Evolutionary conservation across 148 eudicot species (phyloP).

Genomic region (Rhododendron kiyosumense): DNA sequence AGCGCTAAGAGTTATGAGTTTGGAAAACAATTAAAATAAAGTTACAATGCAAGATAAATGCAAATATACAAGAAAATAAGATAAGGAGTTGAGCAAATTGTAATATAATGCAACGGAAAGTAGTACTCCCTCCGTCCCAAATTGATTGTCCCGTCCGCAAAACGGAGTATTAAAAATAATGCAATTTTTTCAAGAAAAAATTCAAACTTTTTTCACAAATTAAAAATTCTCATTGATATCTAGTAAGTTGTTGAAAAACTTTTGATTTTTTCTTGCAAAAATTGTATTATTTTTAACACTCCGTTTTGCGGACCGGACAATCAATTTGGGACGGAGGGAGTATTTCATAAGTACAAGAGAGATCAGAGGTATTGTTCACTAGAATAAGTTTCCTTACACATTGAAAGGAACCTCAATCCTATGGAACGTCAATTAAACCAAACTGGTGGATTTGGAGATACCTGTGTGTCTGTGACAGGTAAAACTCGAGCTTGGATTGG

Average conservation of each 20-base stretch:
- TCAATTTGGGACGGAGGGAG: no score
- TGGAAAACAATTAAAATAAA: not conserved
- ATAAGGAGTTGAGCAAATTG: not conserved
- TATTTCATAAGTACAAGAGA: not conserved
- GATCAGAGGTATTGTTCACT: not conserved
- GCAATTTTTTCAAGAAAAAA: no score
- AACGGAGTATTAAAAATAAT: no score
- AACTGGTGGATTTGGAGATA: constrained; percentile 5
- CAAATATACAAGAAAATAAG: not conserved
- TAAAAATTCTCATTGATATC: no score
- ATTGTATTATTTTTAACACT: no score
- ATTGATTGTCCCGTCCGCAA: no score
- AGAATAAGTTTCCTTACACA: not conserved
- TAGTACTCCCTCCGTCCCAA: no score
- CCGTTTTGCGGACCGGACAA: no score
- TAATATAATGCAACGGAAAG: not conserved
- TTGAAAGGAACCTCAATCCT: not conserved
- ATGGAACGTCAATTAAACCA: not conserved
- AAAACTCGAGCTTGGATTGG: constrained; percentile 86
- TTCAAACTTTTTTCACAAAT: no score
- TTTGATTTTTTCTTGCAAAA: no score
- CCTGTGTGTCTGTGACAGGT: constrained; percentile 94
- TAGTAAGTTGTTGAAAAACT: no score
- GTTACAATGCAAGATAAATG: not conserved
- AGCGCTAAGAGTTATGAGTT: not conserved